Evolutionary conservation across 116 monocot species (phyloP).

Genomic region (Iris pallida): DNA sequence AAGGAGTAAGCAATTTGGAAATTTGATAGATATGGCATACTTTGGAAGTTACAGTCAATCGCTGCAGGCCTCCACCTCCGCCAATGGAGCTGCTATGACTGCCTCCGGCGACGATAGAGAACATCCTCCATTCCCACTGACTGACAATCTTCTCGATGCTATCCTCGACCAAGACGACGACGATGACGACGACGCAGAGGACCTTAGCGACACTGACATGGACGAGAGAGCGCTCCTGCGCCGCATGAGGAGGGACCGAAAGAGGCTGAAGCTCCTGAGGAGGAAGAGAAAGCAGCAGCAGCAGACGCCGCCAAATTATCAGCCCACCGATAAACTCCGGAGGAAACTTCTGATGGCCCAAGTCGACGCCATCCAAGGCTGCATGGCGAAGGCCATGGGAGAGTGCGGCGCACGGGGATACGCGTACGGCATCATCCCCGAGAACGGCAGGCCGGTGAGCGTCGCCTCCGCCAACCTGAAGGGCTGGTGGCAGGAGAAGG

Average conservation of each 20-base stretch:
- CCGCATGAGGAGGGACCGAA: slow-evolving; percentile 55
- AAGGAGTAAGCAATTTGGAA: too few relatives aligned
- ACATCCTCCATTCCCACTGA: too few relatives aligned
- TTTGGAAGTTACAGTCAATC: too few relatives aligned
- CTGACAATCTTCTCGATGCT: too few relatives aligned
- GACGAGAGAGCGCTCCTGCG: slow-evolving; percentile 43
- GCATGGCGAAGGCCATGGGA: slow-evolving; percentile 68
- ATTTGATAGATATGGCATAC: too few relatives aligned
- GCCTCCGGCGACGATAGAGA: too few relatives aligned
- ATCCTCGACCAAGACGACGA: too few relatives aligned
- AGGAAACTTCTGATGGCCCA: slow-evolving; percentile 3
- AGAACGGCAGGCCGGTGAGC: slow-evolving; percentile 49
- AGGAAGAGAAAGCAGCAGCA: slow-evolving; percentile 32
- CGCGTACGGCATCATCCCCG: slow-evolving; percentile 59
- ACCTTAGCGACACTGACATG: slow-evolving; percentile 34
- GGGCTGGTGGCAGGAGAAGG: slow-evolving; percentile 28
- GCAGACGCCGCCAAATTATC: neutral
- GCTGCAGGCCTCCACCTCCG: too few relatives aligned
- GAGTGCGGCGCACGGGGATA: slow-evolving; percentile 62
- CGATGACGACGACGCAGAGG: neutral
- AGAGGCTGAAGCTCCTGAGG: slow-evolving; percentile 36
- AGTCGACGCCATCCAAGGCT: slow-evolving; percentile 31
- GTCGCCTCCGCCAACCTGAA: slow-evolving; percentile 59
- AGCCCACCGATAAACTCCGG: slow-evolving; percentile 20
- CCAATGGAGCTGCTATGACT: too few relatives aligned